phyloP scores from a whole-genome alignment of 257 asterid genomes.

The Solanum bulbocastanum region DNA sequence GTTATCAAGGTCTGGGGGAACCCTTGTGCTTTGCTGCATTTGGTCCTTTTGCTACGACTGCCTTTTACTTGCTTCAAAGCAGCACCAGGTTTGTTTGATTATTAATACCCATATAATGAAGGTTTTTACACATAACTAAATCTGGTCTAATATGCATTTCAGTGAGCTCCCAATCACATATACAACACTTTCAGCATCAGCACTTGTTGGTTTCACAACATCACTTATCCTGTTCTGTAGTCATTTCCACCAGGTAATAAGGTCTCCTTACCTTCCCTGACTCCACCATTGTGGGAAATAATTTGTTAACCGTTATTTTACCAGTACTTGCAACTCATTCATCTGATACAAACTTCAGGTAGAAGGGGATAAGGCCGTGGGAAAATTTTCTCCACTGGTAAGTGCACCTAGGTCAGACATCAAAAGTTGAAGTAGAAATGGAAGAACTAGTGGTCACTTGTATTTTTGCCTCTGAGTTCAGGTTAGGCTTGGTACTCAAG shows the following conservation, averaged over 20 bases:
- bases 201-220: constrained; percentile 84
- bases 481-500: constrained; percentile 70
- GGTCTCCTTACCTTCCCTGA: background rate
- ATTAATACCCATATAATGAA: background rate
- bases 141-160: background rate
- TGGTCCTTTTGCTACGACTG: constrained; percentile 86
- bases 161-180: constrained; percentile 53
- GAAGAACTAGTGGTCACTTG: background rate
- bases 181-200: constrained; percentile 56
- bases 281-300: background rate
- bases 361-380: constrained; percentile 64
- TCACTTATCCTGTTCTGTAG: constrained; percentile 86
- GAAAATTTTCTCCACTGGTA: constrained; percentile 72
- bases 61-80: constrained; percentile 80
- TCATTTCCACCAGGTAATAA: constrained; percentile 83
- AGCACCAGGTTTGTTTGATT: constrained; percentile 34
- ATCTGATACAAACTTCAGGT: constrained; percentile 26
- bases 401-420: constrained; percentile 8
- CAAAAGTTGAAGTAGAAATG: background rate
- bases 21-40: constrained; percentile 94
- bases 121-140: background rate
- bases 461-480: constrained; percentile 13
- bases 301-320: background rate
- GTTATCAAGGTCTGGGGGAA: constrained; percentile 84
- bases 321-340: constrained; percentile 5